A percentile compares a stretch with the other conserved stretches of the same genome.
These are phyloP conservation scores for Thinopyrum elongatum DNA, from an alignment of 176 grass and related monocot genomes.

Conservation along the genomic window DNA sequence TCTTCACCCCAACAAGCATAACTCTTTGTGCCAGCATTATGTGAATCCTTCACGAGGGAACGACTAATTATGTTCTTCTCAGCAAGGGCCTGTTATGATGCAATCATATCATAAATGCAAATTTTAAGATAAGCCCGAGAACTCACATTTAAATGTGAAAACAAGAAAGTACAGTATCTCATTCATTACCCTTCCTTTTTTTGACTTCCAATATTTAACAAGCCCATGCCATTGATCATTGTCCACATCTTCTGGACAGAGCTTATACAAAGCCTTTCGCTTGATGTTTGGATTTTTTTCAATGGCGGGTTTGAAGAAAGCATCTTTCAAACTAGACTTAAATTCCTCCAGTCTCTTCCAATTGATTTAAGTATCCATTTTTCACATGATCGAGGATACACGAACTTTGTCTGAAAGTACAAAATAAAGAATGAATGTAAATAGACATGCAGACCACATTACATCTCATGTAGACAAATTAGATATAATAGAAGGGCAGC, in stretches of 20 bases:
- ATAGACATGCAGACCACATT: too few relatives aligned
- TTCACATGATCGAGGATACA: too few relatives aligned
- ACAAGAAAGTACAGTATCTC: neutral
- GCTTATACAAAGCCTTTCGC: neutral
- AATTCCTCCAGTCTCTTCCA: too few relatives aligned
- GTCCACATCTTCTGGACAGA: neutral
- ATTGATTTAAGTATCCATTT: too few relatives aligned
- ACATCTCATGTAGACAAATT: too few relatives aligned
- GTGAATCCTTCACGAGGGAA: neutral
- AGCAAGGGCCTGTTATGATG: neutral
- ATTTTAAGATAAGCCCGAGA: neutral
- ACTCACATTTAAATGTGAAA: neutral
- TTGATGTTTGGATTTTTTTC: neutral
- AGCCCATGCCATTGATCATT: neutral
- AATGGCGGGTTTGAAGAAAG: too few relatives aligned
- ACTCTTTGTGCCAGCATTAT: slow-evolving; percentile 22
- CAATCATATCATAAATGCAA: neutral
- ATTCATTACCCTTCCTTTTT: slow-evolving; percentile 14
- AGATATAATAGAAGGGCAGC: too few relatives aligned
- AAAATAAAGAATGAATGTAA: too few relatives aligned
- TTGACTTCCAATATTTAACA: slow-evolving; percentile 6
- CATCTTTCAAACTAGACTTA: too few relatives aligned
- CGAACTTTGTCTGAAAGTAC: too few relatives aligned
- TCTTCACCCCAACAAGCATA: slow-evolving; percentile 17
- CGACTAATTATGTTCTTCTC: slow-evolving; percentile 9